Base-by-base conservation (phyloP, 306 rosid genomes). In the Cucumis melo region DNA sequence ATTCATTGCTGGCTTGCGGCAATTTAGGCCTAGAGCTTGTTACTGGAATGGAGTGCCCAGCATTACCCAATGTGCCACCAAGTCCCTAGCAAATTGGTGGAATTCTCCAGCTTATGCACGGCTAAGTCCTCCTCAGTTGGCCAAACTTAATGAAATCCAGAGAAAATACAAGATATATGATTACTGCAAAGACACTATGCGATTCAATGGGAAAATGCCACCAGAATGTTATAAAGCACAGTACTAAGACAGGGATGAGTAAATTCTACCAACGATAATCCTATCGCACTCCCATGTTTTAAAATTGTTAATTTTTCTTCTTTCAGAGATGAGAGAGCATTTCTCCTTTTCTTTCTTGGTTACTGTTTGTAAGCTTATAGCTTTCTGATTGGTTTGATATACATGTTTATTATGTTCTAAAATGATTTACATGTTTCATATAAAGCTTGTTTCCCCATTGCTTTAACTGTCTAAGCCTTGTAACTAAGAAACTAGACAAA, bases 11-110 rank as follows among this genome's bases (percentile, higher is more conserved):
- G 79, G 81, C 46, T 58, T 87, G 1, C 78, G 78, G 13, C 81
- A 57, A 44, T 91, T 93, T 44, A 84, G 98, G 77, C 89, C 91
- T 59, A 87, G 93, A 75, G 96, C 91, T 71, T 91, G 98, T 85
- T 81, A 80, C 51, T 93, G 91, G 93, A 32, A 83, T 76, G 97
- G 96, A 78, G 66, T 73, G 0, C 21, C 57, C 15, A 91, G 97
- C 84, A 85, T 87, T 63, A 75, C 24, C 39, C 82, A 77, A 36
- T 93, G 98, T 62, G 87, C 93, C 48, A n/a, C 79, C 50, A 73
- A 46, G 29, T 62, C 86, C 73, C 73, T 77, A 48, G 81, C 65
- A 46, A 91, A 93, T 79, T 93, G 96, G 97, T 91, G 96, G 96
- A 86, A 86, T 63, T 81, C 78, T 65, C 83, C 92, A 3, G 38